These are phyloP conservation scores for Parietaria judaica DNA, from an alignment of 306 rosid species.

Conservation along the genomic window DNA sequence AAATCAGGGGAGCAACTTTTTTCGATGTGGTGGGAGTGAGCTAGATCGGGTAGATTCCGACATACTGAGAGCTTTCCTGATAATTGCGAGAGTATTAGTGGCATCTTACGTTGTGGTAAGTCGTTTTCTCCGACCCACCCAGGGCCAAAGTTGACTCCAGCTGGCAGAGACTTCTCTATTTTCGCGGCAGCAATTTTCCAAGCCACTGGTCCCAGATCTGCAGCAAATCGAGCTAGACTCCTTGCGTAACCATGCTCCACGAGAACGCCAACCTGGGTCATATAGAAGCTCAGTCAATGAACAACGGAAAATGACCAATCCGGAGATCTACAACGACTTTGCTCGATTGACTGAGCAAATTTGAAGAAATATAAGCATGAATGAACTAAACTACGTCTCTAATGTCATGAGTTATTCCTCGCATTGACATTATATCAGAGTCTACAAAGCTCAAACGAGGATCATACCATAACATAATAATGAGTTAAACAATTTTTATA, in stretches of 20 bases:
- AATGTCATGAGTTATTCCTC: background rate
- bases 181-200: slow-evolving; percentile 51
- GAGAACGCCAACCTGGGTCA: slow-evolving; percentile 54
- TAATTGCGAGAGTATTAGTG: slow-evolving; percentile 14
- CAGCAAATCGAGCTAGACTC: slow-evolving; percentile 59
- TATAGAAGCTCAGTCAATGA: slow-evolving; percentile 20
- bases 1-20: slow-evolving; percentile 19
- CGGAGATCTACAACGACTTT: no score
- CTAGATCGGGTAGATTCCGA: slow-evolving; percentile 17
- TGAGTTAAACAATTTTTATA: no score
- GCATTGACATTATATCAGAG: no score
- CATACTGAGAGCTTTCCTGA: slow-evolving; percentile 21
- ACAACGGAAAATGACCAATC: background rate
- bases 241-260: slow-evolving; percentile 53
- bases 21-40: slow-evolving; percentile 17
- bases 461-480: no score
- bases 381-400: no score
- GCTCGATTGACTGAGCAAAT: no score
- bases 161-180: slow-evolving; percentile 38
- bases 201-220: slow-evolving; percentile 41
- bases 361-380: no score
- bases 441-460: no score
- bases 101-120: slow-evolving; percentile 20
- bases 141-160: slow-evolving; percentile 44
- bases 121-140: slow-evolving; percentile 70